Base-by-base conservation (phyloP, 805 yeast species). In the Starmera dryadoides region DNA sequence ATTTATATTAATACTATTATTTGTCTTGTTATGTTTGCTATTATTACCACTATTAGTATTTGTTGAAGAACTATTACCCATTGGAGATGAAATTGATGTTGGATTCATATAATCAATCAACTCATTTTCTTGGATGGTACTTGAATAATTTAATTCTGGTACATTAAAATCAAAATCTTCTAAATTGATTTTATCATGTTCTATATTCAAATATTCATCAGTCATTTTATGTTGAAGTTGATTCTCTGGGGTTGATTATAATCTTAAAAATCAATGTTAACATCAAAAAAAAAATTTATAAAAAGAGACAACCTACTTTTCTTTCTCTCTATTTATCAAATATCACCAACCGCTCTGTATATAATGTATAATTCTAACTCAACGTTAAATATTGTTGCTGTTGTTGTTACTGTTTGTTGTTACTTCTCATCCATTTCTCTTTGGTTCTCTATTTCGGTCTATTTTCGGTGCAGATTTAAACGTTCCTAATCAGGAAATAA, bases 111-210 rank as follows among this genome's bases (percentile, higher is more conserved):
- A 49, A 35, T 56, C 55, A 18, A 55, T 35, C 12, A 55, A 44
- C 33, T 56, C 58, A 32, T 53, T 46, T 44, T 54, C 59, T 3
- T 58, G 59, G 15, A 55, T 55, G 2, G 58, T 46, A 2, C 58
- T 52, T 12, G 33, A 19, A n/a, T n/a, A n/a, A n/a, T n/a, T n/a
- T 12, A 20, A 7, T 18, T 35, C 30, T 21, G 45, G 33, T 23
- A 49, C 34, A 37, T 51, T 48, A 42, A 53, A 50, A 37, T 46
- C 43, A 43, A 55, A 50, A 38, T 52, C 55, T 25, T 53, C 53
- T 30, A 52, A 8, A 20, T 43, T 47, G 38, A 48, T 35, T 30
- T 45, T 48, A 36, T 43, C 48, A 9, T 41, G 38, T 15, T 47
- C 43, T 32, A 52, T 50, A 39, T 46, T 48, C 31, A 51, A 39